Evolutionary conservation across 805 yeast species (phyloP), one percentile per base, ranked within the genome.

Genomic region (Pichia paraexigua): DNA sequence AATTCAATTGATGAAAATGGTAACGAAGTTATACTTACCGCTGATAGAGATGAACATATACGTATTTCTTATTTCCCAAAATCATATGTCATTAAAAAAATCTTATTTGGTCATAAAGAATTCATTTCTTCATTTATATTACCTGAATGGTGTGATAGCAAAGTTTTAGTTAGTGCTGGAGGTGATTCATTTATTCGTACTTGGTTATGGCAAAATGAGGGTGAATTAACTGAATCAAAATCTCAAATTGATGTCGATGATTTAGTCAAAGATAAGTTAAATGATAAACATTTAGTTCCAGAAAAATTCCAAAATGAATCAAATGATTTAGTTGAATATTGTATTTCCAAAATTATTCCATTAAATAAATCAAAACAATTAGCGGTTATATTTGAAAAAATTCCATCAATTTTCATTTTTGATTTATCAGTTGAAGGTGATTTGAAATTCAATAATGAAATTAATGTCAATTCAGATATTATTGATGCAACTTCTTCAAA

Each of bases 41-140:
- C 91, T 40, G 99, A 94, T 70, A 78, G 99, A 68, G 99, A 94
- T 68, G 99, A 94, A 68, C 99, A 95, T 67, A 85, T 94, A 56
- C 78, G 95, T 64, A 75, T 94, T 18, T 79, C 96, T 2, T 77
- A 80, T 57, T 89, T 77, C 60, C 98, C 97, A 2, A 76, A 83
- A 56, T 73, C 91, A 4, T 88, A 73, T 59, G 79, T 90, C 25
- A 83, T 95, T 48, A 85, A 89, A 55, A 78, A 81, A 60, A 90
- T 88, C 81, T 72, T 91, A 49, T 88, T 88, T 65, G 97, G 96
- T 4, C 97, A 92, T 65, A 72, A 74, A 43, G 86, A 89, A 66
- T 95, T 89, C 58, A 83, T 94, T 11, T 84, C 96, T 2, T 71
- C 78, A 8, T 64, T 94, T 56, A 65, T 74, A 32, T 69, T 82